Evolutionary conservation across 78 protist genomes (phyloP).

Genomic region (Monocercomonoides exilis): DNA sequence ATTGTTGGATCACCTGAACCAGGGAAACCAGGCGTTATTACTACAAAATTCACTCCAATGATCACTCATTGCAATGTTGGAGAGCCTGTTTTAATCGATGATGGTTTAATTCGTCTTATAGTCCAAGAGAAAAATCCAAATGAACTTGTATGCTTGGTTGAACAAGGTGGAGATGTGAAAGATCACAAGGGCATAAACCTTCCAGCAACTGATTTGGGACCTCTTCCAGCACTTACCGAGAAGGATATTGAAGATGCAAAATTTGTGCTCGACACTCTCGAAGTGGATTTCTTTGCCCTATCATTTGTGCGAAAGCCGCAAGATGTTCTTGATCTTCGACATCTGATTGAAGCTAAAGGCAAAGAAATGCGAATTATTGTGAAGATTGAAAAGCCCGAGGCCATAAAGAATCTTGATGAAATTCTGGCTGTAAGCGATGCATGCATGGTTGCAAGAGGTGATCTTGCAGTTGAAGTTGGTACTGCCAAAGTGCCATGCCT

Average conservation of each 20-base stretch:
- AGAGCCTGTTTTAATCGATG: conserved; percentile 1
- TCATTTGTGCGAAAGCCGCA: conserved; percentile 54
- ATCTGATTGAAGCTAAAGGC: conserved; percentile 29
- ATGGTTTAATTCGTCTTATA: conserved; percentile 8
- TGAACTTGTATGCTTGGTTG: conserved; percentile 12
- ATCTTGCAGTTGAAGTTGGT: conserved; percentile 81
- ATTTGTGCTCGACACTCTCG: conserved; percentile 34
- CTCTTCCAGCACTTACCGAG: conserved; percentile 57
- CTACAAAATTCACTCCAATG: conserved; percentile 4
- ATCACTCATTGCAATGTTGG: neutral
- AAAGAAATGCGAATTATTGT: conserved; percentile 58
- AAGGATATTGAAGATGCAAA: conserved; percentile 58
- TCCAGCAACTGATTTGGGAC: conserved; percentile 44
- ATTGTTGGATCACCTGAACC: neutral
- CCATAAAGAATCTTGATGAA: conserved; percentile 65
- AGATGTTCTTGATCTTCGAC: conserved; percentile 42
- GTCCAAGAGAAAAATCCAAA: conserved; percentile 13
- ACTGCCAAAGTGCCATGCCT: conserved; percentile 60
- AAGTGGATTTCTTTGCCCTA: conserved; percentile 65
- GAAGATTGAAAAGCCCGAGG: conserved; percentile 80
- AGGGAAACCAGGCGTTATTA: neutral
- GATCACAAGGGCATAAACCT: conserved; percentile 60
- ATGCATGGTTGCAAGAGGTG: conserved; percentile 93
- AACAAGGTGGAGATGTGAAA: conserved; percentile 53
- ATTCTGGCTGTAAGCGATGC: conserved; percentile 76